Evolutionary conservation across 2,329 filamentous ascomycete species (phyloP), one percentile per base, ranked within the genome.

Genomic region (Nemania diffusa): DNA sequence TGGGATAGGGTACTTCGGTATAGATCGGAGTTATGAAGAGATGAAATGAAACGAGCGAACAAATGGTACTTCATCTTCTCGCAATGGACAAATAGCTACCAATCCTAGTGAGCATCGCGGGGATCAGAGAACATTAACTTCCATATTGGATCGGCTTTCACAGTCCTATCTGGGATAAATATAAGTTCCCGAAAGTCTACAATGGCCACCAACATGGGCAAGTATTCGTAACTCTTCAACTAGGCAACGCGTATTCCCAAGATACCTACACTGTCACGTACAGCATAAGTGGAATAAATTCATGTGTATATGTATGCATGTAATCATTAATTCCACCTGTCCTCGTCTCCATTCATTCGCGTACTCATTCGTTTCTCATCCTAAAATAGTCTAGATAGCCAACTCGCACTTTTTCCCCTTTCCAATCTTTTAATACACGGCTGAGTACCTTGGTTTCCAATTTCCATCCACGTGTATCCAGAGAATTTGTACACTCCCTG

Each of bases 1-100:
- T 5, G n/a, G 42, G 42, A 22, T 11, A 8, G 20, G 20, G 20
- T 46, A 27, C 27, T 37, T 17, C 7, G 40, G 22, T 9, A n/a
- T 57, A 57, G 44, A 29, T 57, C 27, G 48, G 4, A 22, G 20
- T 32, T 26, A 57, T 57, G 40, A 46, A 11, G 52, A 51, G 8
- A 57, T 51, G 27, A 40, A 13, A 40, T 15, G 3, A 40, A 15
- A 40, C 11, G 34, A 40, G 11, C 34, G 44, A 48, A 34, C n/a
- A 44, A 55, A 48, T 48, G 26, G 34, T 44, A 40, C 9, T 3
- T 40, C 34, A 40, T 15, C 8, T 32, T 32, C 29, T 40, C 15
- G 34, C 15, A 40, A 13, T 40, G 11, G 11, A 13, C 15, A 7
- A 13, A 13, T 40, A 40, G 9, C 34, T 7, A 13, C 15, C 15